Evolutionary conservation across 768 basidiomycete species (phyloP).

Genomic region (Naganishia vaughanmartiniae): DNA sequence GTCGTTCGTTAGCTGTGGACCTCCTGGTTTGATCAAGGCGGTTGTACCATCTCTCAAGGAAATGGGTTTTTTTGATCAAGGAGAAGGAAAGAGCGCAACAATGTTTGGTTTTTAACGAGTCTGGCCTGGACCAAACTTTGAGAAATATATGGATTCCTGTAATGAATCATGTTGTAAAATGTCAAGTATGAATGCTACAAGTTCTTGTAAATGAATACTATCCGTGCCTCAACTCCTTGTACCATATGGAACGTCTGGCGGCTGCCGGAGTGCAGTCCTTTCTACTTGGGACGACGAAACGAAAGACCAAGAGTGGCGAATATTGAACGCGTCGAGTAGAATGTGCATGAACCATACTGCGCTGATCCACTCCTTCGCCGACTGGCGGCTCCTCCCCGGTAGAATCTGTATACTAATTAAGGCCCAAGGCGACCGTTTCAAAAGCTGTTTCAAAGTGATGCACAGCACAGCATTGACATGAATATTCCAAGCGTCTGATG

Average conservation of each 20-base stretch:
- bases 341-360: neutral
- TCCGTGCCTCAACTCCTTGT: no score
- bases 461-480: neutral
- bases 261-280: no score
- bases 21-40: constrained; percentile 16
- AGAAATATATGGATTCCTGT: neutral
- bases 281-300: no score
- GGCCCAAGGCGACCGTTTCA: no score
- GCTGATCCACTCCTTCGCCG: neutral
- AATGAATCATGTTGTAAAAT: neutral
- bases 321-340: no score
- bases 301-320: no score
- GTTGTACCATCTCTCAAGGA: constrained; percentile 11
- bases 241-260: no score
- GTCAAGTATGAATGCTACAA: neutral
- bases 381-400: neutral
- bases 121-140: neutral
- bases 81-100: constrained; percentile 17
- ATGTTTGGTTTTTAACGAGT: constrained; percentile 25
- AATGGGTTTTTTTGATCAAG: constrained; percentile 26
- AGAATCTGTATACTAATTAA: no score
- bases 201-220: no score
- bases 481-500: neutral
- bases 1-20: constrained; percentile 3
- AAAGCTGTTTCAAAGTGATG: neutral